Base-by-base conservation (phyloP, 768 basidiomycete genomes). In the Gelatoporia subvermispora region DNA sequence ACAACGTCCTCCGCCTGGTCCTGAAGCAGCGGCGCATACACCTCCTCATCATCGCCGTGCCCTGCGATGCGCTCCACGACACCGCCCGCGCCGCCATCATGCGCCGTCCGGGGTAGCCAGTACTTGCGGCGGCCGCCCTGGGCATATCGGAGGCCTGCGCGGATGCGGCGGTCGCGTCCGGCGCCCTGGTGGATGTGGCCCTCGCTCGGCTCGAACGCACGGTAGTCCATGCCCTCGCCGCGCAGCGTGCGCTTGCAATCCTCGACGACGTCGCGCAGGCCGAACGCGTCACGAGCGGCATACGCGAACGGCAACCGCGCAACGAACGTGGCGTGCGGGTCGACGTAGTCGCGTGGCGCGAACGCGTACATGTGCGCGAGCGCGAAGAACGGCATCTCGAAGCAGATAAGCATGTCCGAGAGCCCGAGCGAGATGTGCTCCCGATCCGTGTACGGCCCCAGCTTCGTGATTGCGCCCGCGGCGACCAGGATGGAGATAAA, bases 331-430 rank as follows among this genome's bases (percentile, higher is more conserved):
- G 69, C 64, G 71, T 63, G 59, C n/a, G 70, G 56, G 45, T 85
- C 86, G 50, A 93, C 78, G 65, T 88, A 97, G 67, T 96, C 93
- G 43, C 76, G 85, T 59, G 90, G 82, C 16, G 89, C 85, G 66
- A 99, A 99, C 23, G 96, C 96, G 60, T 86, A 97, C 71, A 88
- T 82, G 69, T 99, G 96, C 5, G 93, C 88, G 45, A 96, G 73
- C 2, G 96, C 95, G 62, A 98, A 98, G 50, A 98, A 68, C 0
- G 96, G 95, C 95, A 99, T 97, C 69, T 99, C 95, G 52, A 93
- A 69, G 69, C 93, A 96, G 59, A 97, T 91, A 49, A 98, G 75
- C 8, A 85, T 82, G 66, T 99, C 95, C 15, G 85, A 90, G 53
- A 95, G 77, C 5, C 89, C 89, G 20, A 95, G 75, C 1, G 93